A percentile compares a stretch with the other conserved stretches of the same genome.
Conservation (phyloP, 441 rosid genomes). For the Adansonia madagascariensis region DNA sequence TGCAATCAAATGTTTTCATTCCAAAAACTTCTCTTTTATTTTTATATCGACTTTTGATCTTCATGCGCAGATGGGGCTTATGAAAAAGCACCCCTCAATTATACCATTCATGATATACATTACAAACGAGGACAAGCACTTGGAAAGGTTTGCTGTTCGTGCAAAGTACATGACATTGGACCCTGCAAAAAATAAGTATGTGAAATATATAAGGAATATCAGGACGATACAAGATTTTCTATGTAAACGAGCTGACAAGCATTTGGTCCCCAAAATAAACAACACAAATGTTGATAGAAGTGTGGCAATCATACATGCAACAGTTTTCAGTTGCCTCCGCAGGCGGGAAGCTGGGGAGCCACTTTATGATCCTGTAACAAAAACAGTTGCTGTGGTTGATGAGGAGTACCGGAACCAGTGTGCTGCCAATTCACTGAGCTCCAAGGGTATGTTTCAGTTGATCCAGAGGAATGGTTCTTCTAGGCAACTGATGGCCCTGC, state of each 20-base stretch:
- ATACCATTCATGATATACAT: slow-evolving; percentile 95
- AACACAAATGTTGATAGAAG: slow-evolving; percentile 95
- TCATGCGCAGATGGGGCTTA: slow-evolving; percentile 84
- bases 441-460: slow-evolving; percentile 95
- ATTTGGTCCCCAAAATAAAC: slow-evolving; percentile 92
- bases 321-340: slow-evolving; percentile 90
- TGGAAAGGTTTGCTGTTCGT: slow-evolving; percentile 93
- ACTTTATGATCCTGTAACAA: slow-evolving; percentile 73
- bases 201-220: slow-evolving; percentile 85
- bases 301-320: slow-evolving; percentile 96
- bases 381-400: slow-evolving; percentile 71
- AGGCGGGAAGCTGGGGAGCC: slow-evolving; percentile 83
- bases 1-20: background rate
- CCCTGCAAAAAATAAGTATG: slow-evolving; percentile 93
- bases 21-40: background rate
- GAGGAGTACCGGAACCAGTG: slow-evolving; percentile 93
- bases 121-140: slow-evolving; percentile 88
- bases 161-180: slow-evolving; percentile 97
- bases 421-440: slow-evolving; percentile 85
- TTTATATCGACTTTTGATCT: slow-evolving; percentile 10
- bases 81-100: slow-evolving; percentile 96
- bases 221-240: slow-evolving; percentile 92
- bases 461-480: slow-evolving; percentile 92
- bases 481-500: slow-evolving; percentile 95
- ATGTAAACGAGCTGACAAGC: slow-evolving; percentile 90